These are phyloP conservation scores for Trichophyton verrucosum DNA, from an alignment of 2,329 filamentous ascomycete genomes.

Conservation along the genomic window DNA sequence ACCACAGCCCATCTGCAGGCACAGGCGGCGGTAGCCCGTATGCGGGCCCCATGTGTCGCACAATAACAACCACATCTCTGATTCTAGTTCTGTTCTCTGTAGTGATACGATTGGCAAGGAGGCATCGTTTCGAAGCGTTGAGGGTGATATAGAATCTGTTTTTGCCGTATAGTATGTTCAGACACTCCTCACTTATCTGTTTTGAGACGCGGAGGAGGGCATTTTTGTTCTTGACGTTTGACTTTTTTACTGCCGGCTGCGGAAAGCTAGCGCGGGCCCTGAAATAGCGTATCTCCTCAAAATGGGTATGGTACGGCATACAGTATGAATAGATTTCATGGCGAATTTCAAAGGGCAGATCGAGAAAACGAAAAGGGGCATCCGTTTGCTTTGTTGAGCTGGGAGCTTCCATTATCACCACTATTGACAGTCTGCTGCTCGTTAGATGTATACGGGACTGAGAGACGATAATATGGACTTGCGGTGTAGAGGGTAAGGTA, in stretches of 20 bases:
- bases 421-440: neutral
- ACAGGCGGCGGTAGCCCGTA: neutral
- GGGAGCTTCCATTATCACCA: neutral
- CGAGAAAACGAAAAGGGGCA: neutral
- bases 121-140: neutral
- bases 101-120: neutral
- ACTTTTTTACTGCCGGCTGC: neutral
- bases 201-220: neutral
- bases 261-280: neutral
- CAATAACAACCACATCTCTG: neutral
- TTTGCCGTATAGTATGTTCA: neutral
- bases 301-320: neutral
- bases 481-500: neutral
- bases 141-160: neutral
- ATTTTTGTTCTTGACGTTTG: neutral
- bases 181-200: neutral
- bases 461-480: neutral
- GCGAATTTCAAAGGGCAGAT: neutral
- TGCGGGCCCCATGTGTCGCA: neutral
- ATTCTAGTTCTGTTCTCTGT: neutral
- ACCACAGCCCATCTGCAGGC: neutral
- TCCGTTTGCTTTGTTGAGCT: neutral
- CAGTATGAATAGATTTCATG: neutral
- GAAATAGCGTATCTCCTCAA: conserved; percentile 2
- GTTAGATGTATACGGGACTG: neutral